Evolutionary conservation across 129 eudicot genomes (phyloP).

Genomic region (Flaveria brownii): DNA sequence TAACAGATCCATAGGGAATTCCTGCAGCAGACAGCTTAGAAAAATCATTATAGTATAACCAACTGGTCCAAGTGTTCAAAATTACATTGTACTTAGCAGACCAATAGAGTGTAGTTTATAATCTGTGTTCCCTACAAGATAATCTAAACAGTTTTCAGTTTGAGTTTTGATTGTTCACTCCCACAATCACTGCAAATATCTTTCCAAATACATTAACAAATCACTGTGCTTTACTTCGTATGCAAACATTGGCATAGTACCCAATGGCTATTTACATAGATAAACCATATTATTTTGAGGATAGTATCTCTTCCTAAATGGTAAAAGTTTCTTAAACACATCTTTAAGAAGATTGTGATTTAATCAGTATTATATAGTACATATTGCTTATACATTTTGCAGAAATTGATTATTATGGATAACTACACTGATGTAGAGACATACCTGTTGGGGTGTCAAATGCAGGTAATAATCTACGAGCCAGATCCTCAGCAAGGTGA

Average conservation of each 20-base stretch:
- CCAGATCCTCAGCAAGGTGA: conserved; percentile 91
- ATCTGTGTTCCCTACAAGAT: no score
- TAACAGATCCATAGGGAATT: conserved; percentile 97
- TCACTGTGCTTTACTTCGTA: neutral
- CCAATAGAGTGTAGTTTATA: no score
- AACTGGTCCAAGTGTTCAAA: neutral
- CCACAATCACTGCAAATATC: neutral
- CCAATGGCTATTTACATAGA: neutral
- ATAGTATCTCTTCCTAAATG: conserved; percentile 5
- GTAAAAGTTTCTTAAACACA: conserved; percentile 3
- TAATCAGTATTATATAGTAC: neutral
- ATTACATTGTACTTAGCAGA: neutral
- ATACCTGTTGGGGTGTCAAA: conserved; percentile 98
- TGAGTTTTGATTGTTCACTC: no score
- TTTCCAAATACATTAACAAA: neutral
- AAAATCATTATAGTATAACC: conserved; percentile 3
- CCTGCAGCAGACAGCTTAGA: conserved; percentile 57
- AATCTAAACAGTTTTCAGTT: no score
- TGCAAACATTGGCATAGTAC: neutral
- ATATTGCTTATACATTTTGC: no score
- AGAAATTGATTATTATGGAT: neutral
- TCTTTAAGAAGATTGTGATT: neutral
- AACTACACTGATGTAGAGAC: neutral
- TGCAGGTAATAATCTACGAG: conserved; percentile 89
- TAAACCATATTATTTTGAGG: neutral